Conservation (phyloP, 345 rosid genomes). For the Conringia planisiliqua region DNA sequence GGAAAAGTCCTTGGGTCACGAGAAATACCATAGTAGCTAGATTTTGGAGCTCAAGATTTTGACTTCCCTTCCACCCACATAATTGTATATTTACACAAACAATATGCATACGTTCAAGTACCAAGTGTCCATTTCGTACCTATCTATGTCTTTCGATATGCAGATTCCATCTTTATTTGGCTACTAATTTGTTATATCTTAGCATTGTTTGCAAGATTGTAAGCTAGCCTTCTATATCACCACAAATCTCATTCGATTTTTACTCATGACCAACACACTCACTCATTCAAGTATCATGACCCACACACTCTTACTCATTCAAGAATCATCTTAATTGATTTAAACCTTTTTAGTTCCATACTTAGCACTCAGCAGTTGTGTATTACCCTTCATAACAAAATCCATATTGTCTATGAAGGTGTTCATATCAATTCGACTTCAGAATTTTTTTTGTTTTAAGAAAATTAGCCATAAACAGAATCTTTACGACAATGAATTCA, state of each 20-base stretch:
- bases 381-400: no score
- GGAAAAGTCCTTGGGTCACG: constrained; percentile 32
- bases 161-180: neutral
- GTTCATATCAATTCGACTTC: no score
- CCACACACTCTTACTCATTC: no score
- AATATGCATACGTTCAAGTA: neutral
- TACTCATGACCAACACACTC: neutral
- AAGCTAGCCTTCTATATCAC: neutral
- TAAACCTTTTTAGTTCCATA: no score
- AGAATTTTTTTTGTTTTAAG: no score
- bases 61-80: constrained; percentile 21
- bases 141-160: neutral
- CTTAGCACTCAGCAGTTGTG: no score
- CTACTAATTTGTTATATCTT: neutral
- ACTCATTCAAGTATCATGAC: no score
- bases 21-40: constrained; percentile 23
- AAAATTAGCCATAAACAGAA: no score
- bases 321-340: no score
- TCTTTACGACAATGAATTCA: no score
- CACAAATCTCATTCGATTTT: neutral
- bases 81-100: neutral
- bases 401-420: no score
- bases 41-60: constrained; percentile 34
- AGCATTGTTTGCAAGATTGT: neutral
- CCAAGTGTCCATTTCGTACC: neutral